phyloP scores from a whole-genome alignment of 495 filamentous ascomycete genomes.

The Antarctomyces pellizariae region DNA sequence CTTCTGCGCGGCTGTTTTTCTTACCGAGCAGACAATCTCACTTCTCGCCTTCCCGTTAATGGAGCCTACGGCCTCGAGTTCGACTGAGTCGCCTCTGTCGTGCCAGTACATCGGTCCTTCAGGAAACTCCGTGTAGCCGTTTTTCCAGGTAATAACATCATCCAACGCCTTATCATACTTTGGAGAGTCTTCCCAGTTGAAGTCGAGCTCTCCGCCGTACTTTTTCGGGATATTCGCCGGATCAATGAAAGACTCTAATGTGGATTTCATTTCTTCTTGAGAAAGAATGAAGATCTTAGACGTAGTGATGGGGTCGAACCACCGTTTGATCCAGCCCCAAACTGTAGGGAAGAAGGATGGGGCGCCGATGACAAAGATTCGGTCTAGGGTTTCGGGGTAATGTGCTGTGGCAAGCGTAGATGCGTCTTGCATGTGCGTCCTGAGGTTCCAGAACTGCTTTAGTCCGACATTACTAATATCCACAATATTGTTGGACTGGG shows the following conservation, averaged over 20 bases:
- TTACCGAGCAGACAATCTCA: constrained; percentile 21
- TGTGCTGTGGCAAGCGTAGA: constrained; percentile 69
- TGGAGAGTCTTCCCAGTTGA: constrained; percentile 49
- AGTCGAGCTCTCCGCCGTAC: constrained; percentile 69
- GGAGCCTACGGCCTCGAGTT: constrained; percentile 23
- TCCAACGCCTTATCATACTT: constrained; percentile 37
- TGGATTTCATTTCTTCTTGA: constrained; percentile 41
- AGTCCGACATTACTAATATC: constrained; percentile 65
- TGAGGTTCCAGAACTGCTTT: constrained; percentile 85
- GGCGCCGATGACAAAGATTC: constrained; percentile 75
- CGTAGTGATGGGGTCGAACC: constrained; percentile 84
- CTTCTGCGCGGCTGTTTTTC: constrained; percentile 8
- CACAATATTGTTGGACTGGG: constrained; percentile 74
- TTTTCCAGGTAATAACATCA: constrained; percentile 22
- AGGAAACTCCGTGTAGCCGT: constrained; percentile 21
- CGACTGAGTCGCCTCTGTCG: constrained; percentile 18
- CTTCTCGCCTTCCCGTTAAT: constrained; percentile 14
- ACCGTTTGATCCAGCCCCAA: constrained; percentile 87
- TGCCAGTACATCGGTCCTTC: constrained; percentile 25
- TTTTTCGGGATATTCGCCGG: constrained; percentile 53
- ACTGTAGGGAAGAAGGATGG: constrained; percentile 83
- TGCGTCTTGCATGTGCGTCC: constrained; percentile 77
- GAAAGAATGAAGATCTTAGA: constrained; percentile 82
- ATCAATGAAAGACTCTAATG: constrained; percentile 62
- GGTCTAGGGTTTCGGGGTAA: constrained; percentile 76